phyloP scores from a whole-genome alignment of 257 asterid species.

The Solanum chiquidenum region DNA sequence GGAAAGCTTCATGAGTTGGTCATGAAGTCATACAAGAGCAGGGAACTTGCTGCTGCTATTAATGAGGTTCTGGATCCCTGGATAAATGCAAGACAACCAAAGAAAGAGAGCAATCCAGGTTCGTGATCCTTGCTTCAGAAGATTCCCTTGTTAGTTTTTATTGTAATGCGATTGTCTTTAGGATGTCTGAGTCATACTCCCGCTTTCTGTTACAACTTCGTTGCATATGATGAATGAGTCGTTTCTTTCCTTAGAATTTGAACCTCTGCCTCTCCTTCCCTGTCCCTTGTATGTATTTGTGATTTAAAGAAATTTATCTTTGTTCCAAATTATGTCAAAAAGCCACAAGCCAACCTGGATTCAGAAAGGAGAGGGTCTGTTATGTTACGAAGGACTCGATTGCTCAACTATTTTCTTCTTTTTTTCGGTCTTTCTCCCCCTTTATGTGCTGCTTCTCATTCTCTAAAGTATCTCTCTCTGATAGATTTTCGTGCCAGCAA shows the following conservation, averaged over 20 bases:
- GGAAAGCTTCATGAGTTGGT: conserved; percentile 97
- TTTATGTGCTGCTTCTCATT: neutral
- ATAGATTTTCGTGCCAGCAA: conserved; percentile 56
- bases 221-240: neutral
- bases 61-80: conserved; percentile 98
- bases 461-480: conserved; percentile 19
- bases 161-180: neutral
- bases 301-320: neutral
- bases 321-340: neutral
- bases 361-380: neutral
- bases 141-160: neutral
- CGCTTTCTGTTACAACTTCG: neutral
- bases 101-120: conserved; percentile 82
- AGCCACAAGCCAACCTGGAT: neutral
- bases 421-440: neutral
- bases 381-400: neutral
- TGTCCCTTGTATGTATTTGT: neutral
- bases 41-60: conserved; percentile 97
- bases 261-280: neutral
- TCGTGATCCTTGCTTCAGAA: neutral
- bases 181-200: neutral
- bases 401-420: neutral
- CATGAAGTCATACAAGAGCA: conserved; percentile 93
- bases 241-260: neutral
- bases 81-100: conserved; percentile 83